These are phyloP conservation scores for Phytophthora pluvialis DNA, from an alignment of 352 stramenopile genomes.

Conservation along the genomic window DNA sequence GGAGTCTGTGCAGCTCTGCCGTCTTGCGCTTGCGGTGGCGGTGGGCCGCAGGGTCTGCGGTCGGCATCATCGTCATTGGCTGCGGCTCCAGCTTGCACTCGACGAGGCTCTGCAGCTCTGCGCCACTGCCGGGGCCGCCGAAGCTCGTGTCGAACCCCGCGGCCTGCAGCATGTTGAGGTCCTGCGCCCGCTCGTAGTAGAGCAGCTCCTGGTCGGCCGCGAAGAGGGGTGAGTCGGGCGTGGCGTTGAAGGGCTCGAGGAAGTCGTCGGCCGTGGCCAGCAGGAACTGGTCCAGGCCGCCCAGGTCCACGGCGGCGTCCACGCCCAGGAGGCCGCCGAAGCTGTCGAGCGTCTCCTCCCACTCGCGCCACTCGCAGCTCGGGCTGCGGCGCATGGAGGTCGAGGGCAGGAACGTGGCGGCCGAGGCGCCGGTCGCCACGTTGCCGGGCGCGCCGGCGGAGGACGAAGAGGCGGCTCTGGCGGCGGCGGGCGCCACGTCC, in stretches of 20 bases:
- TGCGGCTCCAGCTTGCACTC: constrained; percentile 45
- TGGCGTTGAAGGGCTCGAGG: constrained; percentile 52
- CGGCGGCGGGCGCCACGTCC: constrained; percentile 8
- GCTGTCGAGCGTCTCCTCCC: constrained; percentile 46
- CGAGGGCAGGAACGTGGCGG: constrained; percentile 7
- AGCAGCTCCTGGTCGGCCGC: constrained; percentile 25
- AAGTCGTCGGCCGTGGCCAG: constrained; percentile 67
- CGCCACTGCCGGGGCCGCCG: constrained; percentile 36
- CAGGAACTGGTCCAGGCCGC: constrained; percentile 66
- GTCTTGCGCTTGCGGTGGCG: constrained; percentile 72
- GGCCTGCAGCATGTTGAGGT: constrained; percentile 30
- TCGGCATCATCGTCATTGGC: constrained; percentile 2
- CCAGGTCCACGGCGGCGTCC: constrained; percentile 47
- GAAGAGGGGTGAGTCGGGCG: constrained; percentile 42
- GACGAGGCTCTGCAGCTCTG: constrained; percentile 44
- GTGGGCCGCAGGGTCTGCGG: constrained; percentile 8
- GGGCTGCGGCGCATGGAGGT: constrained; percentile 34
- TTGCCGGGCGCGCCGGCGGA: neutral
- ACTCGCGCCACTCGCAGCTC: constrained; percentile 50
- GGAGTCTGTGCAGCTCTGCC: constrained; percentile 37
- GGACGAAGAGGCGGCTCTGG: constrained; percentile 24
- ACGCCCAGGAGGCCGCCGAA: constrained; percentile 24
- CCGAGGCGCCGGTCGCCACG: neutral
- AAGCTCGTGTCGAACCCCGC: constrained; percentile 45
- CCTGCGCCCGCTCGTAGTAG: constrained; percentile 41